These are phyloP conservation scores for Gastrodia elata DNA, from an alignment of 106 monocot species.

Conservation along the genomic window DNA sequence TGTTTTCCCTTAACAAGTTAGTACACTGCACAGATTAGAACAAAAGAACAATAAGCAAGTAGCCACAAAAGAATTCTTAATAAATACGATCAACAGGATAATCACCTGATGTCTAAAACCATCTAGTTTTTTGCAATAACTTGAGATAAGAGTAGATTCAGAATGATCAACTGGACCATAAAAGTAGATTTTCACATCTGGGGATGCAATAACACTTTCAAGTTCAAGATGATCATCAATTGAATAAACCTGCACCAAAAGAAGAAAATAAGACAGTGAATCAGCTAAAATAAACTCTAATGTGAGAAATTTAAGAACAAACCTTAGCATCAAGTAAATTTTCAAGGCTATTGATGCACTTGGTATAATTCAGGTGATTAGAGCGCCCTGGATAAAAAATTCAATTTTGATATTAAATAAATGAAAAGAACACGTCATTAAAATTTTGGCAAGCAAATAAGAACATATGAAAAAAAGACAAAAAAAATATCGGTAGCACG, in stretches of 20 bases:
- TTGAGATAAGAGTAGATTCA: constrained; percentile 18
- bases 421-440: not conserved
- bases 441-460: not conserved
- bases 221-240: constrained; percentile 62
- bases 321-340: constrained; percentile 86
- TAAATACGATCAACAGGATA: not conserved
- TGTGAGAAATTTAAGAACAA: not conserved
- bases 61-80: not conserved
- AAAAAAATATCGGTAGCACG: not conserved
- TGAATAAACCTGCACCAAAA: constrained; percentile 49
- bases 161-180: constrained; percentile 41
- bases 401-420: not conserved
- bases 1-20: constrained; percentile 24
- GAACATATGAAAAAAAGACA: not conserved
- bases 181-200: constrained; percentile 59
- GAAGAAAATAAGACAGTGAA: not conserved
- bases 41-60: constrained; percentile 7
- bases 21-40: constrained; percentile 33
- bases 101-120: constrained; percentile 40
- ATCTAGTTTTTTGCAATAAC: constrained; percentile 46
- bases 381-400: constrained; percentile 51
- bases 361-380: constrained; percentile 50
- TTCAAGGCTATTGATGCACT: constrained; percentile 93
- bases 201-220: constrained; percentile 57
- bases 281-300: not conserved